Evolutionary conservation across 177 flowering plant genomes (phyloP), one percentile per base, ranked within the genome.

Genomic region (Vitis hybrid): DNA sequence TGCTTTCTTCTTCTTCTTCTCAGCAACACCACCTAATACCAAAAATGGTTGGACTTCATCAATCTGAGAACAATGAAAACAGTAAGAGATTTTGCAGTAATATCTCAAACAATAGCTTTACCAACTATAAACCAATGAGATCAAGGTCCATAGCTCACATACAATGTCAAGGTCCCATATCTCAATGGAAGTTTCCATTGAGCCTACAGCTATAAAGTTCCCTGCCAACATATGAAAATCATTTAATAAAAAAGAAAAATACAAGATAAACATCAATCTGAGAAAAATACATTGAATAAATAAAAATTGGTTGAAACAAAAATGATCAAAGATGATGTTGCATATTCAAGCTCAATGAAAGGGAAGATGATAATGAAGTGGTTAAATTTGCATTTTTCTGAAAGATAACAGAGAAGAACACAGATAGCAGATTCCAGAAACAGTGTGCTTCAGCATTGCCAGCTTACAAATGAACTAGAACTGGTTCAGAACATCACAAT

Each of bases 101-200:
- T 3, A 46, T 63, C n/a, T 12, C 50, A 9, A 18, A 6, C 5
- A 32, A 35, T 8, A 54, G 20, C 14, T 55, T 17, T 5, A 41
- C 49, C 20, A 63, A 64, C 48, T 17, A 66, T 12, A 68, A 32
- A 5, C 0, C 4, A 51, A 50, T 2, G 9, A 54, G 32, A 18
- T 9, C 11, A 50, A 62, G 8, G 48, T 67, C 41, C 49, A 24
- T 13, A 63, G 67, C 32, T 18, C 6, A 81, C 97, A 67, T 87
- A 91, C 98, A 73, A 88, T 78, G 76, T 95, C 97, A 67, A 95
- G 96, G 78, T 95, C 97, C 97, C 98, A 93, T 77, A 95, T 90
- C 74, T 95, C 98, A 66, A 95, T 95, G 18, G 91, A 78, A 65
- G 96, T 98, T 59, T 90, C 98, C 94, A 91, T 91, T 64, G 98